phyloP scores from a whole-genome alignment of 495 filamentous ascomycete genomes.

The Hypomontagnella monticulosa region DNA sequence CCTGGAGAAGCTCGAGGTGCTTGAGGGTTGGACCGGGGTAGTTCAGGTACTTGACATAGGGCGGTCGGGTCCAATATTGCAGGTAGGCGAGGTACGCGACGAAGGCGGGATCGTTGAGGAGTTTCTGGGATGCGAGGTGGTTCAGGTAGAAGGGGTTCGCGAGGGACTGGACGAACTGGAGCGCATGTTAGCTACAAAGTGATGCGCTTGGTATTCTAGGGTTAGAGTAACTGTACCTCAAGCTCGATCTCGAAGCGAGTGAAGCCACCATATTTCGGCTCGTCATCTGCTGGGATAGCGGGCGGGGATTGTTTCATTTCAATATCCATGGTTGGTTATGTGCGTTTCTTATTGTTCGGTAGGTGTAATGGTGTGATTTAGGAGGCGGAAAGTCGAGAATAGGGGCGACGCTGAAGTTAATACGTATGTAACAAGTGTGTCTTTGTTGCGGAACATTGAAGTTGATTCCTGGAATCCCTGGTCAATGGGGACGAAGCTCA shows the following conservation, averaged over 20 bases:
- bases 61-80: slow-evolving; percentile 83
- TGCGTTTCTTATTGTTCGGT: neutral
- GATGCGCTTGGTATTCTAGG: slow-evolving; percentile 29
- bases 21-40: slow-evolving; percentile 87
- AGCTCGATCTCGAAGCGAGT: slow-evolving; percentile 79
- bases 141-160: slow-evolving; percentile 86
- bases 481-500: slow-evolving; percentile 18
- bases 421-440: too few species aligned
- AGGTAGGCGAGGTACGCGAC: slow-evolving; percentile 85
- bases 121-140: slow-evolving; percentile 75
- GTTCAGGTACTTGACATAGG: slow-evolving; percentile 81
- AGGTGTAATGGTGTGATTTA: neutral
- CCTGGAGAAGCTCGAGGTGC: slow-evolving; percentile 82
- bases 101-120: slow-evolving; percentile 72
- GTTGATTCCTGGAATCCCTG: too few species aligned
- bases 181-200: neutral
- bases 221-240: slow-evolving; percentile 59
- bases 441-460: too few species aligned
- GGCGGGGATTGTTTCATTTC: slow-evolving; percentile 45
- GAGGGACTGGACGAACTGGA: slow-evolving; percentile 85
- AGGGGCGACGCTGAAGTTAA: too few species aligned
- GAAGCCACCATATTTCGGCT: slow-evolving; percentile 69
- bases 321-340: slow-evolving; percentile 25
- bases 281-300: slow-evolving; percentile 37
- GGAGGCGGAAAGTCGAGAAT: too few species aligned